Evolutionary conservation across 83 land plant genomes (phyloP).

Genomic region (Diphasiastrum complanatum): DNA sequence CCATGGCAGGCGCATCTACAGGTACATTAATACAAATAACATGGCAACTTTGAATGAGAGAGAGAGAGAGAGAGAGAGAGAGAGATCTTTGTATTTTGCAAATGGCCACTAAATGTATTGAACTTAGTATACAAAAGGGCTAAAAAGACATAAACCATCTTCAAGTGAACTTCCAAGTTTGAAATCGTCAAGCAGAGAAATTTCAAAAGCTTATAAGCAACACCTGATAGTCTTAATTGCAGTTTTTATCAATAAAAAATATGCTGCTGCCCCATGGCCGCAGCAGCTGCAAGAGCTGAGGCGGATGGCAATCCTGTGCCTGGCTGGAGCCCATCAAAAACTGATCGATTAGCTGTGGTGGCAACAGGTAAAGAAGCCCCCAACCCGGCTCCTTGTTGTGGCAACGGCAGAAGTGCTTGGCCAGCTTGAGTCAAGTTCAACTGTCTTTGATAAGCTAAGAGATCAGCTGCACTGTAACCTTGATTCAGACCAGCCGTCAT

Average conservation of each 20-base stretch:
- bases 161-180: too few species aligned
- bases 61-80: too few species aligned
- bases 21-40: too few species aligned
- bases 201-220: too few species aligned
- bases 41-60: too few species aligned
- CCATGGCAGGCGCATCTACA: too few species aligned
- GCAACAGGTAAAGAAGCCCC: conserved; percentile 21
- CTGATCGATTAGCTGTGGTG: conserved; percentile 41
- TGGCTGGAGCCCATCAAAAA: conserved; percentile 37
- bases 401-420: conserved; percentile 53
- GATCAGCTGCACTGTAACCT: conserved; percentile 42
- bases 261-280: conserved; percentile 47
- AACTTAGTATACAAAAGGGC: too few species aligned
- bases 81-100: too few species aligned
- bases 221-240: too few species aligned
- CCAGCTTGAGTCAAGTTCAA: conserved; percentile 26
- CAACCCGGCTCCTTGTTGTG: conserved; percentile 51
- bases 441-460: conserved; percentile 47
- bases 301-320: conserved; percentile 48
- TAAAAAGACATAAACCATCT: too few species aligned
- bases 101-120: too few species aligned
- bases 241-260: conserved; percentile 56
- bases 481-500: conserved; percentile 32
- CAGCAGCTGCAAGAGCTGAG: conserved; percentile 30
- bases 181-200: too few species aligned